Evolutionary conservation across 305 asterid species (phyloP), one percentile per base, ranked within the genome.

Genomic region (Euphrasia arctica): DNA sequence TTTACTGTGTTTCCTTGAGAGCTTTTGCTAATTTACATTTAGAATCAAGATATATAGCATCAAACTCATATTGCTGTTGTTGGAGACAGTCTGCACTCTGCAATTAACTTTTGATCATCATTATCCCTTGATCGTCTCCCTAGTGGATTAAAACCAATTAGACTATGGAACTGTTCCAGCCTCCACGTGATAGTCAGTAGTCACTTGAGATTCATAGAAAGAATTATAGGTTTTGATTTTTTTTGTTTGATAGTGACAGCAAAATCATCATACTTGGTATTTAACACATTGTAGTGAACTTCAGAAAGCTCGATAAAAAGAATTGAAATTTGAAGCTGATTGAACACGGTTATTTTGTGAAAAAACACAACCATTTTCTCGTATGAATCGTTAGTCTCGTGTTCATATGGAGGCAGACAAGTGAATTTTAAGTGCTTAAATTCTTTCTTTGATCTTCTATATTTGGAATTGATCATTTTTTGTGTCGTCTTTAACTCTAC

Each of bases 401-500:
- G 54, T 50, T 31, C 9, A 50, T 45, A 49, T 51, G 62, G 63
- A 56, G 47, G 69, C 63, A 54, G 51, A 54, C 49, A 56, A 69
- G 45, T 42, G 57, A 62, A 62, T 10, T 5, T 9, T 54, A 14
- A 25, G 5, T 31, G 51, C 28, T 69, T 9, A 41, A n/a, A 11
- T 55, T 54, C 13, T 64, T 4, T 41, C 7, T 36, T 41, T 36
- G 61, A 18, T 50, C 61, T 68, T 50, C 29, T 50, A 41, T 41
- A 32, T 54, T 48, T 45, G 55, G 55, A 5, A 47, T 10, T 47
- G 51, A 10, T 47, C 51, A 10, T 10, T 49, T 49, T 49, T 66
- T 62, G 47, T 71, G 65, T 74, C 75, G 18, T 67, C 74, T 76
- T 70, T 69, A 71, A 63, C 73, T 76, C 67, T 68, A 61, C 96